These are phyloP conservation scores for Kluyveromyces lactis DNA, from an alignment of 805 yeast species.

Conservation along the genomic window DNA sequence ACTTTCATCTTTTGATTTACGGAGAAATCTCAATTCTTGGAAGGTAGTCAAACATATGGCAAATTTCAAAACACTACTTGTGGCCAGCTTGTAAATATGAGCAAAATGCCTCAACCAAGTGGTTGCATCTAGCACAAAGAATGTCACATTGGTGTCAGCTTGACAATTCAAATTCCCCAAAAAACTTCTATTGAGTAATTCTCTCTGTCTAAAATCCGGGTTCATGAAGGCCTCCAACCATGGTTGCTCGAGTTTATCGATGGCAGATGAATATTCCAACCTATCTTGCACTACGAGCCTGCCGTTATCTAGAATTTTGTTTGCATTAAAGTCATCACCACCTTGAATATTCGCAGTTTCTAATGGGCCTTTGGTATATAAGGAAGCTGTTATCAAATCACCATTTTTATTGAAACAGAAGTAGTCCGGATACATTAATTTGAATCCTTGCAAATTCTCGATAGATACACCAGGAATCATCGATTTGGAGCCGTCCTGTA, in stretches of 20 bases:
- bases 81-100: slow-evolving; percentile 57
- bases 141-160: slow-evolving; percentile 50
- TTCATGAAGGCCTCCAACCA: slow-evolving; percentile 16
- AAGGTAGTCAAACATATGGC: slow-evolving; percentile 69
- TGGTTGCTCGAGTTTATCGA: slow-evolving; percentile 10
- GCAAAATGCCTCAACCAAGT: slow-evolving; percentile 81
- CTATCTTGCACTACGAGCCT: slow-evolving; percentile 2
- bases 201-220: slow-evolving; percentile 14
- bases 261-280: slow-evolving; percentile 5
- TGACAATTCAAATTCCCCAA: slow-evolving; percentile 46
- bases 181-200: slow-evolving; percentile 13
- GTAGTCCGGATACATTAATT: slow-evolving; percentile 20
- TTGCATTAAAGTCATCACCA: slow-evolving; percentile 11
- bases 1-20: slow-evolving; percentile 63
- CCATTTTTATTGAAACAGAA: slow-evolving; percentile 28
- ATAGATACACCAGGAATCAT: slow-evolving; percentile 22
- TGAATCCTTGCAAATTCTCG: slow-evolving; percentile 28
- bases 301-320: slow-evolving; percentile 2
- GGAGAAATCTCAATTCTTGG: slow-evolving; percentile 63
- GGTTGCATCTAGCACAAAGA: slow-evolving; percentile 64
- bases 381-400: slow-evolving; percentile 25
- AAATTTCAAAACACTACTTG: slow-evolving; percentile 48
- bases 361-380: slow-evolving; percentile 24
- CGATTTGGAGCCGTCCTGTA: slow-evolving; percentile 18
- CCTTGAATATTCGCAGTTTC: slow-evolving; percentile 13